Evolutionary conservation across 2,329 filamentous ascomycete species (phyloP), one percentile per base, ranked within the genome.

Genomic region (Macrophomina phaseolina): DNA sequence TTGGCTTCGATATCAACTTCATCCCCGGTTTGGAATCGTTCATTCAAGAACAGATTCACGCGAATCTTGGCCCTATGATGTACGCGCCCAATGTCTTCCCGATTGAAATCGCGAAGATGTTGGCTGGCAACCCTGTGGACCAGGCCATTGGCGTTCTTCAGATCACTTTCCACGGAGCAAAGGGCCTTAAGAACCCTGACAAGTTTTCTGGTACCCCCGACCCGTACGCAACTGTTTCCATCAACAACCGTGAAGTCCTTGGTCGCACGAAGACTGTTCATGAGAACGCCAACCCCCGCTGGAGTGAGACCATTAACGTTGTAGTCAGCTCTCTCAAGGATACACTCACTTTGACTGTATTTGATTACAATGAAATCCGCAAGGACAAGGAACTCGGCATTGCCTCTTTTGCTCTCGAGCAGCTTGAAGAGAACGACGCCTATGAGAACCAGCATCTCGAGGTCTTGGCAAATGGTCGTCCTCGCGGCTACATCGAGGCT

Each of bases 1-100:
- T 99, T 70, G 95, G 95, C 46, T 97, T 99, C 77, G 95, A 99
- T 75, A 98, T 99, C 85, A 98, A 97, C 82, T 97, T 99, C 80
- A 96, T 99, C 71, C 95, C 95, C 18, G 94, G 94, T 72, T 86
- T 99, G 30, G 94, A 98, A 78, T 87, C 79, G 66, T 99, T 99
- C 80, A 99, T 99, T 73, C 89, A 92, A 76, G 95, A 99, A 73
- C 93, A 97, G 81, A 97, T 99, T 64, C 96, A 99, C 78, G 91
- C 91, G 69, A 97, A 94, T 75, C 82, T 99, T 60, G 91, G 89
- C 1, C 96, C 95, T 0, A 98, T 99, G 91, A 97, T 99, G 93
- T 99, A 99, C 76, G 90, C 89, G 45, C 95, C 95, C 8, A 97
- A 99, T 73, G 93, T 98, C 60, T 99, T 99, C 84, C 95, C 95